Percentiles rank a stretch among this genome's conserved stretches.
Evolutionary conservation across 768 basidiomycete species (phyloP).

Genomic region (Mycena maculata): DNA sequence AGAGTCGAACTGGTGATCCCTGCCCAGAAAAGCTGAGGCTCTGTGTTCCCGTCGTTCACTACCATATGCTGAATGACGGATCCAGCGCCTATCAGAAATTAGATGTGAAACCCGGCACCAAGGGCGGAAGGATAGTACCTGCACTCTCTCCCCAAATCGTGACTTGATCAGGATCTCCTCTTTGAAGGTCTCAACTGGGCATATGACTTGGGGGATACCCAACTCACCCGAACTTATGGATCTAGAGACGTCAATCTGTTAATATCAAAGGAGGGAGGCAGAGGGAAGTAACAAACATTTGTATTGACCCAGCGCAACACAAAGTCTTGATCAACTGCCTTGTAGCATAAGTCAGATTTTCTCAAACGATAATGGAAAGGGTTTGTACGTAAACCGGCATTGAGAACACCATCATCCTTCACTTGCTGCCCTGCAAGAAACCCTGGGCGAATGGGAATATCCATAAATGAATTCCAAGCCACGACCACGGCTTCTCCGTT

Average conservation of each 20-base stretch:
- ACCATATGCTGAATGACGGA: neutral
- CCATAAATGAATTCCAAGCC: too few species aligned
- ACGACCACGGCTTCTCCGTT: neutral
- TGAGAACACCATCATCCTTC: constrained; percentile 55
- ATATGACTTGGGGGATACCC: neutral
- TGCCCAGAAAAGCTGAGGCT: neutral
- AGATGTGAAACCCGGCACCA: too few species aligned
- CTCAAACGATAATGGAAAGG: neutral
- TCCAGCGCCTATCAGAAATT: neutral
- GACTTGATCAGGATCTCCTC: neutral
- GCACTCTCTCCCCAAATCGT: neutral
- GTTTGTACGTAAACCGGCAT: constrained; percentile 59
- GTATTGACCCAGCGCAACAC: neutral
- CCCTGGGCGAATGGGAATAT: constrained; percentile 37
- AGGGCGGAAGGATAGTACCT: neutral
- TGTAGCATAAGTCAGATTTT: neutral
- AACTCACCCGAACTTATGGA: too few species aligned
- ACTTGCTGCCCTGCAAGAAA: constrained; percentile 58
- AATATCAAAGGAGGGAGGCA: neutral
- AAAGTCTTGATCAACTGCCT: neutral
- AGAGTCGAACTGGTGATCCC: neutral
- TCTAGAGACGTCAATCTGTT: too few species aligned
- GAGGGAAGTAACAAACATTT: neutral
- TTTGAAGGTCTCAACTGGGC: neutral
- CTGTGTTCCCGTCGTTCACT: neutral